Base-by-base conservation (phyloP, 2,329 filamentous ascomycete species). In the Clarireedia sp. region DNA sequence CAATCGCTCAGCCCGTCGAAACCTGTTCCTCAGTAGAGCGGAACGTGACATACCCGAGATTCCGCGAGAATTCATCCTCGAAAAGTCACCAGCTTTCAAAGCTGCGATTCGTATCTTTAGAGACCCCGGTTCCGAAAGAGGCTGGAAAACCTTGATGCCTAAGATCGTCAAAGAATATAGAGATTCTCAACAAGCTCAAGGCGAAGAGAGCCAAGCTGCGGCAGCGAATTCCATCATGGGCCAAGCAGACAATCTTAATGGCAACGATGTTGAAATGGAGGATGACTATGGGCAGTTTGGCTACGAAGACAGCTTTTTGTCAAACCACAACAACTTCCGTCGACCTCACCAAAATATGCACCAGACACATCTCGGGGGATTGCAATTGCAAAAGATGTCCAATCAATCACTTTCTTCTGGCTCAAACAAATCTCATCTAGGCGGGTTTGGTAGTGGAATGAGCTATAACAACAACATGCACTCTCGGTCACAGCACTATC, bases 21-120 rank as follows among this genome's bases (percentile, higher is more conserved):
- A 56, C 2, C 59, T 68, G 3, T 68, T 68, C 47, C 56, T 55
- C 7, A 60, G 50, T 19, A 57, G 62, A 48, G 65, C 67, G 5
- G 54, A 40, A 8, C 62, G 63, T 26, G 64, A 68, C 21, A 55
- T 67, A 6, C 61, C 64, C 1, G 55, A 67, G 24, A 63, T 68
- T 29, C 57, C 59, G 10, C 49, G 45, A 6, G 56, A 59, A 2
- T 68, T 68, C 38, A 60, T 68, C n/a, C 24, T 68, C n/a, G 29
- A 60, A 23, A 57, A 48, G 2, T 58, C 57, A 9, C 60, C 59
- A 37, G 48, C 61, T 17, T 68, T 59, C 57, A 68, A 66, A 53
- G 66, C 61, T 48, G 65, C 67, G 6, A 63, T 59, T 36, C 63
- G 66, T 26, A 66, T 68, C 21, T 68, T 64, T 46, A 60, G 66